Evolutionary conservation across 2,329 filamentous ascomycete genomes (phyloP), one percentile per base, ranked within the genome.

Genomic region (Fusarium miscanthi): DNA sequence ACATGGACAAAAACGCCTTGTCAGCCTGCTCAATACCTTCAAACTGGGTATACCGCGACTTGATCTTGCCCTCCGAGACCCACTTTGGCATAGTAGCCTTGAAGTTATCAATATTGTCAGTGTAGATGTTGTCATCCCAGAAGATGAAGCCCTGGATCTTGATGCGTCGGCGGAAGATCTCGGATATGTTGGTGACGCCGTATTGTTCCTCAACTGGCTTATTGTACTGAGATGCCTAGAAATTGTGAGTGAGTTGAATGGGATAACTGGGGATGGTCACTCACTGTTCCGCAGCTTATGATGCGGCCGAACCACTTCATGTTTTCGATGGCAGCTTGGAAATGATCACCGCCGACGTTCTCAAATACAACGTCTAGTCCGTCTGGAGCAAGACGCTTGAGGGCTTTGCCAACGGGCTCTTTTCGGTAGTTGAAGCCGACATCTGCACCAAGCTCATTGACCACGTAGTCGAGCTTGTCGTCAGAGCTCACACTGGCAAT

Each of bases 71-170:
- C 16, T 54, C 51, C 0, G 37, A 41, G 9, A 54, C 21, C 51
- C 51, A 42, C 35, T 54, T 54, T 4, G 37, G 51, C 51, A 54
- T 54, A 19, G 21, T 42, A 42, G 25, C 35, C 35, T 40, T 30
- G 8, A 54, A 54, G 51, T 31, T 54, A 10, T 54, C 37, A 42
- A 54, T 54, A 16, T 54, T 54, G 35, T 42, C 25, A 0, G 51
- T 30, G 37, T 54, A 54, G 8, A 54, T 54, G 8, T 54, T 54
- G 10, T 54, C 51, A 54, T 54, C 51, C 51, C 37, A 54, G 16
- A 54, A 54, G 5, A 54, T 54, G 25, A 54, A 54, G 2, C 51
- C 51, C n/a, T 54, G 51, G 9, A 54, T 54, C 21, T 41, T 30
- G 21, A 54, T 54, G 8, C 51, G 51, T 1, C 37, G 21, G 2